phyloP scores from a whole-genome alignment of 768 basidiomycete species.

The Rhizopogon salebrosus region DNA sequence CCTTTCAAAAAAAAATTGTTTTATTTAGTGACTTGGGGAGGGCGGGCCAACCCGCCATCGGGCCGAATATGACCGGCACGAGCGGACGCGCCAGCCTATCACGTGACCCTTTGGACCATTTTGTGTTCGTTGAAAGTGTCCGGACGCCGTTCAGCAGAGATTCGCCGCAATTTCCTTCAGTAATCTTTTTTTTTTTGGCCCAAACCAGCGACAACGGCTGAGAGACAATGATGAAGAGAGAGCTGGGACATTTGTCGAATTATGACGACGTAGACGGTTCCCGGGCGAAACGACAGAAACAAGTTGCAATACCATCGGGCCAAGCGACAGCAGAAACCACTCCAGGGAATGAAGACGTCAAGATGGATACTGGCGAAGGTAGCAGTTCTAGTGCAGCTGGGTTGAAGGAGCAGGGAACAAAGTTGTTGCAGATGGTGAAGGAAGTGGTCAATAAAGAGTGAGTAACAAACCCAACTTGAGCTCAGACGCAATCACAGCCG shows the following conservation, averaged over 20 bases:
- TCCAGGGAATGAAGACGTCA: constrained; percentile 19
- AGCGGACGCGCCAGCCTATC: constrained; percentile 9
- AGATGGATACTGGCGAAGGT: constrained; percentile 16
- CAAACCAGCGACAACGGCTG: neutral
- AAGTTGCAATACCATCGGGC: constrained; percentile 31
- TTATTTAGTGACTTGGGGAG: too few species aligned
- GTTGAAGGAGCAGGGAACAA: constrained; percentile 63
- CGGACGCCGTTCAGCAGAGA: constrained; percentile 26
- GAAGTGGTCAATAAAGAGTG: constrained; percentile 87
- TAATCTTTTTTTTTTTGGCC: constrained; percentile 12
- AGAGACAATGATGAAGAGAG: constrained; percentile 46
- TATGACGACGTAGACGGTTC: constrained; percentile 39
- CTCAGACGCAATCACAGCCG: constrained; percentile 12
- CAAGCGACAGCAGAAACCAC: constrained; percentile 36
- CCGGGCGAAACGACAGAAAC: constrained; percentile 49
- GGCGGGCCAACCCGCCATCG: too few species aligned
- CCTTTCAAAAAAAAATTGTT: too few species aligned
- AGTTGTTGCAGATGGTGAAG: constrained; percentile 74
- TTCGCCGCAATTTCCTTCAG: constrained; percentile 20
- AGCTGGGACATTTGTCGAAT: constrained; percentile 35
- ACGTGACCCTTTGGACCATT: constrained; percentile 22
- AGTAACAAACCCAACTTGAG: constrained; percentile 46
- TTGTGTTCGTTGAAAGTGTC: constrained; percentile 16
- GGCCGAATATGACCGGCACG: neutral
- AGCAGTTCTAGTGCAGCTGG: constrained; percentile 19